A percentile compares a stretch with the other conserved stretches of the same genome.
These are phyloP conservation scores for Musa troglodytarum DNA, from an alignment of 176 grass and related monocot species.

Conservation along the genomic window DNA sequence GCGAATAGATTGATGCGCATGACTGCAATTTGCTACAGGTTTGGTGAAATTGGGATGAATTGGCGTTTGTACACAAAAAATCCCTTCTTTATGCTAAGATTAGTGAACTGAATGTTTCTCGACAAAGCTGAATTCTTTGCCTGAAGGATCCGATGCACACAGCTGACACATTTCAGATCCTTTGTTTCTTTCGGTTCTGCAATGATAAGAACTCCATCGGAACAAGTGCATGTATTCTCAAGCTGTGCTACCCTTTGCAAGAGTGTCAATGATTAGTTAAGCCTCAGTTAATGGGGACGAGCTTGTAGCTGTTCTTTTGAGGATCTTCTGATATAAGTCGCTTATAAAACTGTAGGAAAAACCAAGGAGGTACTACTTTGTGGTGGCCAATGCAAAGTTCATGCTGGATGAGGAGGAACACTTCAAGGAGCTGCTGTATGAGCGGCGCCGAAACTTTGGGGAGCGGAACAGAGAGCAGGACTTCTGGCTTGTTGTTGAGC, in stretches of 20 bases:
- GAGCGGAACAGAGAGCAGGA: slow-evolving; percentile 70
- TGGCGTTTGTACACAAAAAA: not conserved
- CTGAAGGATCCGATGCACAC: not conserved
- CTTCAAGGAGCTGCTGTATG: slow-evolving; percentile 79
- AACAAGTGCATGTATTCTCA: not conserved
- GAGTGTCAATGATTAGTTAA: not conserved
- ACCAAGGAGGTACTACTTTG: slow-evolving; percentile 59
- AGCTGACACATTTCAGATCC: not conserved
- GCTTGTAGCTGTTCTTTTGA: not conserved
- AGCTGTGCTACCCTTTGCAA: not conserved
- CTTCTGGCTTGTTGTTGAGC: slow-evolving; percentile 92
- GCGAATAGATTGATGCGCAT: not conserved
- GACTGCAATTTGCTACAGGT: not conserved
- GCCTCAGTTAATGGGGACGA: not conserved
- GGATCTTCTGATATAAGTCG: not conserved
- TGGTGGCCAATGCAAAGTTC: slow-evolving; percentile 94
- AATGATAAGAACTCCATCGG: not conserved
- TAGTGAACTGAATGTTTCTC: too few species aligned
- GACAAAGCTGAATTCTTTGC: not conserved
- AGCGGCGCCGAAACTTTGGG: slow-evolving; percentile 47
- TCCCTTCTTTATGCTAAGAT: not conserved
- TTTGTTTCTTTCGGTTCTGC: not conserved
- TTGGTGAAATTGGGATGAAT: not conserved
- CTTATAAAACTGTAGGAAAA: slow-evolving; percentile 35
- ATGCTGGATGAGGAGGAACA: slow-evolving; percentile 98